Base-by-base conservation (phyloP, 1,284 basidiomycete genomes). In the Pascua sp. region DNA sequence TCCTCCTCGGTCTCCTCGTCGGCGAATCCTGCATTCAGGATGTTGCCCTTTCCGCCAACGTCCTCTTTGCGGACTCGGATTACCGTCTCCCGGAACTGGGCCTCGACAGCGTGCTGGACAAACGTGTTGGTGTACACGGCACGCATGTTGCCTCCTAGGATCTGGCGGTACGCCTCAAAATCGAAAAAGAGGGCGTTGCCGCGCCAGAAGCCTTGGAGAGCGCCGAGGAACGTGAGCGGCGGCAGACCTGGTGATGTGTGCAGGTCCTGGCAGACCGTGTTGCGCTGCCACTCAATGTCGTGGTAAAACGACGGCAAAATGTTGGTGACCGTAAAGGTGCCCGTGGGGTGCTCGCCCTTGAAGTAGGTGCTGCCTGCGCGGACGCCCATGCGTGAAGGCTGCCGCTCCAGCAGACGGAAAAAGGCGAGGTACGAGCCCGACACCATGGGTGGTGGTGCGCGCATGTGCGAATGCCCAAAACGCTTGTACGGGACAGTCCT, bases 131-230 rank as follows among this genome's bases (percentile, higher is more conserved):
- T 76, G 55, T 79, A 80, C 11, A 80, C 62, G 4, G 66, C 68
- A 0, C 72, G 59, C 60, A 80, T 74, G 48, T 79, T 67, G 0
- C 81, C 81, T 2, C 70, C 74, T 2, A 81, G 67, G 68, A 82
- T 78, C 50, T 80, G 73, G 37, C 79, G 73, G 54, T 82, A 82
- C 39, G 75, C 73, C 47, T 80, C 79, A 58, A 81, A 81, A 63
- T 82, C 80, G 64, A 80, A 81, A 62, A 81, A 82, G 48, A 78
- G 68, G 61, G 81, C 80, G n/a, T 78, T 70, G 2, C 80, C 81
- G 48, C 80, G 75, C 80, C 80, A 82, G 43, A 71, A 75, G 0
- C 81, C 81, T 38, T 75, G 61, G n/a, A 81, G 59, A 32, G 71
- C 63, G 40, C 79, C 78, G 2, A 68, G 64, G 58, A 74, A 78